Evolutionary conservation across 805 yeast genomes (phyloP), one percentile per base, ranked within the genome.

Genomic region (Deakozyma indianensis): DNA sequence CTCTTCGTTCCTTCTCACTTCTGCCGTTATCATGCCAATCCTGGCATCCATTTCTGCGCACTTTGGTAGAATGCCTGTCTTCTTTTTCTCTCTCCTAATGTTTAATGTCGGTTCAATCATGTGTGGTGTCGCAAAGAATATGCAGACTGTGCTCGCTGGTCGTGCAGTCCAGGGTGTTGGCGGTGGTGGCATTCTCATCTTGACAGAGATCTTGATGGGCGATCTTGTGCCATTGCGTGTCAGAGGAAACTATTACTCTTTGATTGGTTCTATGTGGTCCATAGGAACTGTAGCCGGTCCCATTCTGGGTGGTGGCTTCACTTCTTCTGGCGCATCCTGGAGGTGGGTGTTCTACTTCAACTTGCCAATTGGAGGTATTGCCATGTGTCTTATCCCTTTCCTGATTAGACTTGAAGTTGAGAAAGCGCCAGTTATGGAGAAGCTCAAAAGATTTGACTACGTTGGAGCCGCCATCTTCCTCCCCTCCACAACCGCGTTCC

Each of bases 311-410:
- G 86, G 86, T 24, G 78, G 77, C 0, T 72, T 81, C 47, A 69
- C 80, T 1, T 71, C 80, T 47, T 69, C 83, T 1, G 61, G 74
- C 44, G 75, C 69, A 3, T 62, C 74, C n/a, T 81, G 87, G 87
- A 66, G 87, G 54, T 80, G 87, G 85, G 76, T 84, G 53, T 82
- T 80, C 56, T 82, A 75, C 60, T 67, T 82, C 50, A 81, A 80
- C 58, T 58, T 82, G 29, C 84, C 86, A 2, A 59, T 79, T 28
- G 83, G 83, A 16, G 85, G 80, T 1, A 45, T 66, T 0, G 71
- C 76, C 0, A 54, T 68, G 18, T 54, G 56, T 0, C 50, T 67
- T 4, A 56, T 75, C 16, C 42, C 67, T 2, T 47, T 68, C 3
- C 63, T 68, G 18, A 70, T 73, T 56, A 62, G 67, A 24, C 55